A percentile compares a stretch with the other conserved stretches of the same genome.
These are phyloP conservation scores for Fusarium hainanense DNA, from an alignment of 2,329 filamentous ascomycete genomes.

Conservation along the genomic window DNA sequence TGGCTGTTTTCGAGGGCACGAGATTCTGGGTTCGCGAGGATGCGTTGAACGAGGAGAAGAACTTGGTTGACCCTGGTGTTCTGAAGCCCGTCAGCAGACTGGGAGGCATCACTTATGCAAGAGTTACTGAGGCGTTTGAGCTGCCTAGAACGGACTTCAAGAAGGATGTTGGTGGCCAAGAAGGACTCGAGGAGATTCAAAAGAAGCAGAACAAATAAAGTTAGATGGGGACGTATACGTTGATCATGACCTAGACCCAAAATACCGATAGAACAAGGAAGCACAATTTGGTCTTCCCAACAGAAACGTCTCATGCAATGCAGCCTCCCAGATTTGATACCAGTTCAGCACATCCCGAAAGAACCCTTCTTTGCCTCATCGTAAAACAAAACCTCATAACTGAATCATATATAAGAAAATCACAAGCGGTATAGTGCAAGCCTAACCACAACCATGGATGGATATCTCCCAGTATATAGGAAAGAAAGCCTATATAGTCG, in stretches of 20 bases:
- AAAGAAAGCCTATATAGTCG: slow-evolving; percentile 21
- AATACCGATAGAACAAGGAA: slow-evolving; percentile 16
- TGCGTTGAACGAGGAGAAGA: slow-evolving; percentile 81
- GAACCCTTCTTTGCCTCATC: background rate
- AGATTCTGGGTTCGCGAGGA: slow-evolving; percentile 92
- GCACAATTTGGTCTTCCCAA: background rate
- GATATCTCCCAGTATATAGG: slow-evolving; percentile 14
- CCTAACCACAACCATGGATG: slow-evolving; percentile 19
- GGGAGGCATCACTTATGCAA: slow-evolving; percentile 87
- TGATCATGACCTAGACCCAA: slow-evolving; percentile 7
- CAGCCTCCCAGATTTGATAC: background rate
- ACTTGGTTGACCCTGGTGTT: slow-evolving; percentile 78
- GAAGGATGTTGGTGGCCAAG: slow-evolving; percentile 62
- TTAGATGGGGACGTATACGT: slow-evolving; percentile 13
- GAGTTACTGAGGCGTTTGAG: slow-evolving; percentile 77
- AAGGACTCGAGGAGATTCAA: slow-evolving; percentile 66
- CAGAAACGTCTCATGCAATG: background rate
- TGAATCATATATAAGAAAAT: slow-evolving; percentile 1
- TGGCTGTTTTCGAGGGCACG: slow-evolving; percentile 84
- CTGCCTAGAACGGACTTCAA: slow-evolving; percentile 71
- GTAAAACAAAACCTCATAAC: slow-evolving; percentile 5
- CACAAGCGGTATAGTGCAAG: slow-evolving; percentile 20
- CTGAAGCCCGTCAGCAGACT: slow-evolving; percentile 80
- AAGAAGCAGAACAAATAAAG: slow-evolving; percentile 33
- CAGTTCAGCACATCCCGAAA: background rate